Evolutionary conservation across 2,329 filamentous ascomycete genomes (phyloP).

Genomic region (Podosphaera xanthii): DNA sequence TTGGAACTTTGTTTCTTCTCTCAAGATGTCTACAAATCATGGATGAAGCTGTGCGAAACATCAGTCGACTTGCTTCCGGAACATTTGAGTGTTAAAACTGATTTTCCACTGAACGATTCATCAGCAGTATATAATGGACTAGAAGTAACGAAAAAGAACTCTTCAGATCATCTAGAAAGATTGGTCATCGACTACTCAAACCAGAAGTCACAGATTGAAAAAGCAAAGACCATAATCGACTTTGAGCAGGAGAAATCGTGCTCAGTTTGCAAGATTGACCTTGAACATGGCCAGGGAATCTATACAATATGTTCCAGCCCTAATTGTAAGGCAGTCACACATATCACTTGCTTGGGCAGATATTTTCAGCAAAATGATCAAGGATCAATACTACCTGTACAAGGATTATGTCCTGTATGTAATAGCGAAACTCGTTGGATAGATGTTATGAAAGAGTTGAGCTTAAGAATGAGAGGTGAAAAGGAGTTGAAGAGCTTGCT

Average conservation of each 20-base stretch:
- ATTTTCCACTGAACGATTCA: conserved; percentile 7
- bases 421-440: conserved; percentile 40
- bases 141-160: conserved; percentile 3
- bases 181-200: conserved; percentile 31
- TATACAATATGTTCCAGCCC: conserved; percentile 32
- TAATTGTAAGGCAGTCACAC: conserved; percentile 32
- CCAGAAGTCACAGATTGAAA: conserved; percentile 30
- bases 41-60: conserved; percentile 35
- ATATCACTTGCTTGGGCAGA: conserved; percentile 35
- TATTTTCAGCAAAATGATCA: conserved; percentile 23
- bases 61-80: conserved; percentile 8
- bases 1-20: conserved; percentile 60
- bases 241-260: conserved; percentile 34
- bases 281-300: conserved; percentile 27
- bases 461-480: conserved; percentile 43
- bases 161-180: conserved; percentile 18
- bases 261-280: conserved; percentile 24
- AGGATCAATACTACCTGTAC: conserved; percentile 35
- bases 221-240: conserved; percentile 28
- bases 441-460: conserved; percentile 64
- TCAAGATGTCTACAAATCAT: conserved; percentile 42
- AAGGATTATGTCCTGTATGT: conserved; percentile 52
- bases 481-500: conserved; percentile 49
- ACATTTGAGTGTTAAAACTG: conserved; percentile 8
- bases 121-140: conserved; percentile 1